Conservation (phyloP, 208 protist genomes). For the Leptomonas pyrrhocoris region DNA sequence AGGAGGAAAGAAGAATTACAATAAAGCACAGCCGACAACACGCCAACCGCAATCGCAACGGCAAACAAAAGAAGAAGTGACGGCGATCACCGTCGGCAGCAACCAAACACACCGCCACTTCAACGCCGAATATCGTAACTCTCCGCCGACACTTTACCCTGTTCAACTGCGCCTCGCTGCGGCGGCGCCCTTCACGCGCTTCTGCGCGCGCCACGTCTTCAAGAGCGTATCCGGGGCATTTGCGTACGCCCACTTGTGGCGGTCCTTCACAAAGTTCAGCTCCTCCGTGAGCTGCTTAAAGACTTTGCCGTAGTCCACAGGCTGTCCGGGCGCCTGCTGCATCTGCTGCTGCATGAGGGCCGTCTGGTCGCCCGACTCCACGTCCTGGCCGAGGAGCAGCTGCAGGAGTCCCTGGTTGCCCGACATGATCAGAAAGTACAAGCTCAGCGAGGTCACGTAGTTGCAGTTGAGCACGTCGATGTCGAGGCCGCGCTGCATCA, state of each 20-base stretch:
- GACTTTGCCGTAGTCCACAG: conserved; percentile 81
- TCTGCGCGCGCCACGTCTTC: conserved; percentile 53
- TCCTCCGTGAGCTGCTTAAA: conserved; percentile 80
- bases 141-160: neutral
- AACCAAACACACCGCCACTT: neutral
- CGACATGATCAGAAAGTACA: conserved; percentile 97
- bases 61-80: neutral
- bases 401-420: conserved; percentile 93
- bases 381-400: conserved; percentile 89
- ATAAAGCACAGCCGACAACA: conserved; percentile 1
- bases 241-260: conserved; percentile 71
- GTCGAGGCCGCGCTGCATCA: conserved; percentile 96
- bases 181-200: conserved; percentile 24
- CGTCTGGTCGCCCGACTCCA: conserved; percentile 41
- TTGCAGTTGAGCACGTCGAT: conserved; percentile 93
- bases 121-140: neutral
- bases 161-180: neutral
- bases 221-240: conserved; percentile 71
- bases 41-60: too few species aligned
- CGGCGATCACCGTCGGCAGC: neutral
- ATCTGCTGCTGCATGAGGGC: conserved; percentile 67
- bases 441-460: conserved; percentile 95
- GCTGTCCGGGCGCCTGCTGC: conserved; percentile 49
- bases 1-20: neutral
- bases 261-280: conserved; percentile 71